Percentiles rank a stretch among this genome's conserved stretches.
These are phyloP conservation scores for Blastocystis sp. DNA, from an alignment of 352 stramenopile species.

Conservation along the genomic window DNA sequence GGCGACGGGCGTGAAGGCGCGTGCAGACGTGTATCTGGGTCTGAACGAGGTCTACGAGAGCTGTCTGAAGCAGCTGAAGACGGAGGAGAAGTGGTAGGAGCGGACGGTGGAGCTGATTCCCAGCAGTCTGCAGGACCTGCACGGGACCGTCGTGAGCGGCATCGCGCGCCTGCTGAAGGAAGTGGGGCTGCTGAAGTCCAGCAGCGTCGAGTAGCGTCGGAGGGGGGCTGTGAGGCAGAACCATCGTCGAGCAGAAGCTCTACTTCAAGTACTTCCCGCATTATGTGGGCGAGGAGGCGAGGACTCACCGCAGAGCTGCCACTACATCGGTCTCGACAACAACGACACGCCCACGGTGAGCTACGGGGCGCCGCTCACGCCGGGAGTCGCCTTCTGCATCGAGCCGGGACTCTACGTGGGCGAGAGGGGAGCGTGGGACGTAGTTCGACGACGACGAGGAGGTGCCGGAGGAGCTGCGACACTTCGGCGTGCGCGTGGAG, in stretches of 20 bases:
- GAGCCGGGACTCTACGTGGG: slow-evolving; percentile 34
- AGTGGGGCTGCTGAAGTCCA: slow-evolving; percentile 25
- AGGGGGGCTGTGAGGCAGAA: neutral
- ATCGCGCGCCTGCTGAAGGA: slow-evolving; percentile 8
- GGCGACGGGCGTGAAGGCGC: neutral
- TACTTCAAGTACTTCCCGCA: slow-evolving; percentile 55
- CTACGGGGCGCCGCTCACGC: slow-evolving; percentile 7
- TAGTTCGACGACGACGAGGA: slow-evolving; percentile 44
- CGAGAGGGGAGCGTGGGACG: neutral
- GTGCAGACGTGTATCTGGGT: neutral
- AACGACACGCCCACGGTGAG: slow-evolving; percentile 11
- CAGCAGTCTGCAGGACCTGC: slow-evolving; percentile 30
- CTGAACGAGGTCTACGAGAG: slow-evolving; percentile 39
- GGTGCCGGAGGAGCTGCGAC: slow-evolving; percentile 21
- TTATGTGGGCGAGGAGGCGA: neutral
- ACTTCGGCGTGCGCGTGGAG: slow-evolving; percentile 40
- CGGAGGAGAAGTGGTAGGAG: neutral
- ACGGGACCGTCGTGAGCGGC: neutral
- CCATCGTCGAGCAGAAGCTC: slow-evolving; percentile 38
- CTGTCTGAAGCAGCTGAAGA: neutral
- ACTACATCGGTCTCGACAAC: slow-evolving; percentile 53
- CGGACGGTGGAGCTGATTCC: neutral
- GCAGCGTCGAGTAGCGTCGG: neutral
- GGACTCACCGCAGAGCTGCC: neutral
- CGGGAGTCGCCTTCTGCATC: slow-evolving; percentile 41